Evolutionary conservation across 129 eudicot species (phyloP), one percentile per base, ranked within the genome.

Genomic region (Pittosporum tobira): DNA sequence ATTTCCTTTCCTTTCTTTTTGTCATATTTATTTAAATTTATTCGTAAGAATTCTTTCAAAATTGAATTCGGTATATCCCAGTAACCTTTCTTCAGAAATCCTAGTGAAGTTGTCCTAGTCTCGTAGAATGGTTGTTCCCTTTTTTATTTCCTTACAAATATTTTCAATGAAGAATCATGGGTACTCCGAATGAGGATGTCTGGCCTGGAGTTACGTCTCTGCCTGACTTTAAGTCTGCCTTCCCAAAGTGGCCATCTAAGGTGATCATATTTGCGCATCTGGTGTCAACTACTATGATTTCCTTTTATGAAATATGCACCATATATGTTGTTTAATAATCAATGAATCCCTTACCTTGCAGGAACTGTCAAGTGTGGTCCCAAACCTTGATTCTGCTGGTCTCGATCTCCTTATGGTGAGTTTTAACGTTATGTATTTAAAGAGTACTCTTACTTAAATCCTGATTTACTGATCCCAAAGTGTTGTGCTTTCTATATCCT

Each of bases 141-240:
- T 6, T 18, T 18, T 1, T 34, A 4, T 9, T 20, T 57, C 0
- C 9, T 8, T 15, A 11, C 1, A 20, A 16, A 40, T 44, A 52
- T 24, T 30, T 62, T 64, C 62, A 51, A 43, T 78, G 75, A 65
- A 91, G 98, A 49, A 71, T 83, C 67, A 69, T 74, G 94, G 98
- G 98, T 47, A 91, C 98, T 51, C 98, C 98, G 30, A 91, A 69
- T 73, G 98, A 91, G 69, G 87, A 91, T 55, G 75, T 78, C 58
- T 91, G 95, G 98, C 96, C 96, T 62, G 98, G 98, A 14, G 95
- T 91, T 62, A 80, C 87, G 23, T 75, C 95, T 65, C 77, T 86
- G 66, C 95, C 94, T 66, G 98, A 86, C 64, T 91, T 83, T 49
- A 91, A 83, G 73, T 76, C 88, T 13, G 75, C 94, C 50, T 91